Conservation (phyloP, 495 filamentous ascomycete genomes). For the Amphirosellinia nigrospora region DNA sequence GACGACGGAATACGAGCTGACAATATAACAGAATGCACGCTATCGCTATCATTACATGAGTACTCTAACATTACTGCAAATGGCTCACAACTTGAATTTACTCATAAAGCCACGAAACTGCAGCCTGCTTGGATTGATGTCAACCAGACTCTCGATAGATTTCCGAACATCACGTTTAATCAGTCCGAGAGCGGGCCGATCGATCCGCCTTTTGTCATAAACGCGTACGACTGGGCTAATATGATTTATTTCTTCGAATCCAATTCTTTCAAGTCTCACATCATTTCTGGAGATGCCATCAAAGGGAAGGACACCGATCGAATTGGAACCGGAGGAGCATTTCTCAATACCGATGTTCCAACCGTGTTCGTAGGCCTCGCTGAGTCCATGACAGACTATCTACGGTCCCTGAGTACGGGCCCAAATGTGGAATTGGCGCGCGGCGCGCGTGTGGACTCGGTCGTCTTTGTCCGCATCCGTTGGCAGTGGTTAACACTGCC, state of each 20-base stretch:
- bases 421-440: not conserved
- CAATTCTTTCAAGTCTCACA: not conserved
- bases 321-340: not conserved
- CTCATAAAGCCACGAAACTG: not conserved
- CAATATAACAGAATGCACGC: conserved; percentile 10
- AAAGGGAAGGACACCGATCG: not conserved
- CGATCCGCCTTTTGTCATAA: conserved; percentile 1
- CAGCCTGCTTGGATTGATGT: not conserved
- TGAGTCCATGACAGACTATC: conserved; percentile 1
- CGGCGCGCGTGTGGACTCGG: not conserved
- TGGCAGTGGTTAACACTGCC: conserved; percentile 5
- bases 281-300: not conserved
- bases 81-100: not conserved
- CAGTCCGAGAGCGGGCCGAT: conserved; percentile 7
- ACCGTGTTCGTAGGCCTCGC: not conserved
- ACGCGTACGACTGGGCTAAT: not conserved
- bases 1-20: not conserved
- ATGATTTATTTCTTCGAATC: conserved; percentile 3
- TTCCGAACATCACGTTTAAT: not conserved
- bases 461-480: not conserved
- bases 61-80: conserved; percentile 6
- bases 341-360: not conserved
- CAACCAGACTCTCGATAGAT: no score
- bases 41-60: not conserved
- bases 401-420: not conserved